Evolutionary conservation across 495 filamentous ascomycete genomes (phyloP), one percentile per base, ranked within the genome.

Genomic region (Daldinia caldariorum): DNA sequence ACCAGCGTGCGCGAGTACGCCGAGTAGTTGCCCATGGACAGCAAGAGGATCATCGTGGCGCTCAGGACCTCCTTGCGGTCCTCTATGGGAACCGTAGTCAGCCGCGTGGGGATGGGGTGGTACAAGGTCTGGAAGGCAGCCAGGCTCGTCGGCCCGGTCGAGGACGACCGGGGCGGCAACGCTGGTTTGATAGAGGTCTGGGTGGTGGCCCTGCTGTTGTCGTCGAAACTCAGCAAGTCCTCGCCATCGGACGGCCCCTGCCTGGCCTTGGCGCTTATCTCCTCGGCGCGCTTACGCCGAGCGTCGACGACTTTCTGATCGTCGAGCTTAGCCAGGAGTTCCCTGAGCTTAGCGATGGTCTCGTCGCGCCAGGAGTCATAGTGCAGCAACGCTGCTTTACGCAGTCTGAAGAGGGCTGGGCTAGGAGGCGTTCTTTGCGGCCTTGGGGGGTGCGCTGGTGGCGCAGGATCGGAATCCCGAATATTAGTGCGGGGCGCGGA

Each of bases 21-120:
- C 47, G 83, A 84, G 74, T 95, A 95, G 57, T 89, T 87, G 29
- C 93, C 89, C 13, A 90, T 76, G 3, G 90, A 91, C 7, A 95
- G 83, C 13, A 94, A 72, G 3, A 93, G 72, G 4, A 95, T 79
- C 32, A 95, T 79, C 6, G 91, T 77, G 6, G 91, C 91, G 75
- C 84, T 84, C 7, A 88, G 77, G 1, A 78, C 71, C 47, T 87
- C 79, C 32, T 79, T 76, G 10, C 82, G 74, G 65, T 86, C 83
- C 37, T 78, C 77, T 9, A 78, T 45, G 1, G 80, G 66, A 63
- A 84, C 73, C 2, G 76, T 76, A 0, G 75, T 59, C 22, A 88
- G 74, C 6, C 76, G 65, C 0, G 82, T 86, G 3, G 83, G 77
- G 45, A 87, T 82, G 2, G 83, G 76, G 3, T 82, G 83, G 64